Base-by-base conservation (phyloP, 2,329 filamentous ascomycete species). In the Moelleriella libera region DNA sequence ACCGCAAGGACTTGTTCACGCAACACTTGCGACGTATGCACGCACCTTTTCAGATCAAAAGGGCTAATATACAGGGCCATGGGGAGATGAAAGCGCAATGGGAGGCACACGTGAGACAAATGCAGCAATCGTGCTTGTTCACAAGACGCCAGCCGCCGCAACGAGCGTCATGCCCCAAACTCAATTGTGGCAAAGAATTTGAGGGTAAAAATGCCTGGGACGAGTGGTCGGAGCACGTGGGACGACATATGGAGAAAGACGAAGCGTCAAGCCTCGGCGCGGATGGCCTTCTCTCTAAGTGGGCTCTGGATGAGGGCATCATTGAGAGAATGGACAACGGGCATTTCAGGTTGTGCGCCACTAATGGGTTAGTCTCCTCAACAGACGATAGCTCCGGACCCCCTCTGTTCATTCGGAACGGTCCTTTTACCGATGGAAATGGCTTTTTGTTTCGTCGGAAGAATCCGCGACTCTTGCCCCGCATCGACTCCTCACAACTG, bases 1-100 rank as follows among this genome's bases (percentile, higher is more conserved):
- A 96, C 63, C 83, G 90, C 57, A 96, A 95, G 62, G 90, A 97
- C 60, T 76, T 98, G 10, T 98, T 96, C 63, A 90, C 87, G 0
- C 90, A 97, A 60, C 90, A 98, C 58, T 75, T 94, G 11, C 83
- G 89, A 11, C 85, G 90, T 44, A 97, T 97, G 90, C 92, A 98
- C 57, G 81, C 83, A 0, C 81, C 83, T 0, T 78, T 78, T 41
- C 72, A 79, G 57, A 80, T 78, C 57, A 75, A 78, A 57, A 72
- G 77, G 56, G 64, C 74, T 8, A 64, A 75, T 14, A 66, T 70
- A 30, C 79, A 81, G 56, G 70, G 70, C 1, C 78, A 82, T 54
- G 74, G 67, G 56, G 78, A 75, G 55, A 61, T 80, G 5, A 75
- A 80, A 55, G 58, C 68, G 1, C 78, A 83, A 49, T 83, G 79